A percentile compares a stretch with the other conserved stretches of the same genome.
Conservation (phyloP, 2,329 filamentous ascomycete genomes). For the Rhynchosporium agropyri region DNA sequence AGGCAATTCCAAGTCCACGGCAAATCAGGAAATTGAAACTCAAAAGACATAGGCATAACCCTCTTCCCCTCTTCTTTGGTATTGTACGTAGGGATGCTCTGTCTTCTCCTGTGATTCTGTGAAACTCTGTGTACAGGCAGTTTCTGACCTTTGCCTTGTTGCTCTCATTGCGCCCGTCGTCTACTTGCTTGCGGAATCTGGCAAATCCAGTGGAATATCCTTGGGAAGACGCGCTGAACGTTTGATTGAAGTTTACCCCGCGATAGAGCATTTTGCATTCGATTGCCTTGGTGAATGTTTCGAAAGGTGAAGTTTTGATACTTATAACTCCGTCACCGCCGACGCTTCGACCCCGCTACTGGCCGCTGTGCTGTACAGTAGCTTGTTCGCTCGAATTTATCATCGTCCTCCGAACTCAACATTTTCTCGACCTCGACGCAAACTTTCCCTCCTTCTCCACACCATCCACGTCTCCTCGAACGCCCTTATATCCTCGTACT, state of each 20-base stretch:
- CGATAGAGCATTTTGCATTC: conserved; percentile 14
- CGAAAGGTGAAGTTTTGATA: conserved; percentile 4
- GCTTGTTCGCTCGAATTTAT: conserved; percentile 20
- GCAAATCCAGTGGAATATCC: not conserved
- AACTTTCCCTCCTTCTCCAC: conserved; percentile 25
- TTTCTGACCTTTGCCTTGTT: not conserved
- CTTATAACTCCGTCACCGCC: conserved; percentile 24
- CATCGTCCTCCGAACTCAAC: conserved; percentile 26
- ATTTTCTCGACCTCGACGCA: conserved; percentile 26
- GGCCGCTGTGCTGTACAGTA: conserved; percentile 18
- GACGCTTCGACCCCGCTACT: conserved; percentile 22
- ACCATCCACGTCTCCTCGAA: conserved; percentile 20
- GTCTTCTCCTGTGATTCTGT: not conserved
- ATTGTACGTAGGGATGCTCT: not conserved
- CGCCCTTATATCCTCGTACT: conserved; percentile 15
- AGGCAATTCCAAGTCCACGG: conserved; percentile 7
- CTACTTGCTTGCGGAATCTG: not conserved
- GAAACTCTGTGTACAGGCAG: not conserved
- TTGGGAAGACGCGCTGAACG: conserved; percentile 14
- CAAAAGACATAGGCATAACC: not conserved
- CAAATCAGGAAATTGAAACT: not conserved
- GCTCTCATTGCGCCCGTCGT: not conserved
- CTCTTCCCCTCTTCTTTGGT: not conserved
- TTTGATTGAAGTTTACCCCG: not conserved
- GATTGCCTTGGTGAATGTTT: not conserved